These are phyloP conservation scores for Sphaceloma murrayae DNA, from an alignment of 2,329 filamentous ascomycete genomes.

Conservation along the genomic window DNA sequence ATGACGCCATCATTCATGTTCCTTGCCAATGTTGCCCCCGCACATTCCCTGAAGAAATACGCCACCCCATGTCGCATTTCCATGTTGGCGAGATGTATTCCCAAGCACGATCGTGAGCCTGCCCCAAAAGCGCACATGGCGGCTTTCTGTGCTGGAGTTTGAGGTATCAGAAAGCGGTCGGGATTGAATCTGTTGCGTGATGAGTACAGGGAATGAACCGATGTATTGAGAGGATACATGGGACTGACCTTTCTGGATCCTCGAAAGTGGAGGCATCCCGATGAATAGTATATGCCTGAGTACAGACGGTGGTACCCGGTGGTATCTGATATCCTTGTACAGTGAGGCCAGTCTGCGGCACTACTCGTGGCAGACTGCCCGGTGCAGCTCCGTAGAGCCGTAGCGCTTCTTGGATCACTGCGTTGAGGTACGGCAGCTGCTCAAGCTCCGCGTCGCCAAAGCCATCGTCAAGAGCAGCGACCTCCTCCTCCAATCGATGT, in stretches of 20 bases:
- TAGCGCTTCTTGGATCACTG: constrained; percentile 33
- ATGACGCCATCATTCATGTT: constrained; percentile 32
- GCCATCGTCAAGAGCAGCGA: constrained; percentile 11
- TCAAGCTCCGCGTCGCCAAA: constrained; percentile 24
- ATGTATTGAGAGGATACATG: no score
- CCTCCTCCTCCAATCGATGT: constrained; percentile 19
- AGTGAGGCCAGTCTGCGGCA: constrained; percentile 27
- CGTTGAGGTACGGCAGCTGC: constrained; percentile 27
- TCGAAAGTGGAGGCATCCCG: constrained; percentile 24
- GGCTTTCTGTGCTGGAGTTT: constrained; percentile 38
- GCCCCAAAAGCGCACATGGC: constrained; percentile 59
- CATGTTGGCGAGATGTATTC: constrained; percentile 55
- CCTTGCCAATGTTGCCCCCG: constrained; percentile 24
- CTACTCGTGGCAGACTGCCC: constrained; percentile 28
- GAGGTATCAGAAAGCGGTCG: constrained; percentile 28
- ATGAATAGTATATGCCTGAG: constrained; percentile 33
- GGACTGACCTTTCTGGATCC: constrained; percentile 21
- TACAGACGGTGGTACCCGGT: constrained; percentile 29
- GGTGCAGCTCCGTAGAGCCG: constrained; percentile 32
- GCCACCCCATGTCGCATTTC: constrained; percentile 46
- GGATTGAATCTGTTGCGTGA: constrained; percentile 32
- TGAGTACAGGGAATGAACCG: no score
- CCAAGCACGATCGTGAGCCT: constrained; percentile 59
- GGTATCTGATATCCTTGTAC: constrained; percentile 32
- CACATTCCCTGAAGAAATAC: constrained; percentile 43